Evolutionary conservation across 2,329 filamentous ascomycete genomes (phyloP), one percentile per base, ranked within the genome.

Genomic region (Ascochyta koolunga): DNA sequence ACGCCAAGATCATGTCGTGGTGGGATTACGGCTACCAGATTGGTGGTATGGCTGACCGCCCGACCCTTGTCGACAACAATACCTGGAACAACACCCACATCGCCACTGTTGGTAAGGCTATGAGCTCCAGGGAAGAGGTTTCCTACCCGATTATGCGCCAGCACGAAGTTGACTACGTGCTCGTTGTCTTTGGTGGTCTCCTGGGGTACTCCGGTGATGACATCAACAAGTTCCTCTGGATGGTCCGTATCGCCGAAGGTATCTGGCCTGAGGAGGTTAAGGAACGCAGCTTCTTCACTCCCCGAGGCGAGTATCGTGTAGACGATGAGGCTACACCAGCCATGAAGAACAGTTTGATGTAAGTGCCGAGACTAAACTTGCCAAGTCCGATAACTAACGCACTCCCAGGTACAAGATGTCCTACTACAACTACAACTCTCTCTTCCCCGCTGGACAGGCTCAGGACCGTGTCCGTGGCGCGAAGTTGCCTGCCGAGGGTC

Each of bases 71-170:
- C 29, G 95, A 99, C 82, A 99, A 99, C 83, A 99, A 99, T 80
- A 99, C 95, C 2, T 99, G 95, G 95, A 99, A 99, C 83, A 99
- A 99, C 81, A 99, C 95, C 7, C 95, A 99, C 76, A 99, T 99
- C 78, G 95, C 95, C 47, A 99, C 95, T 13, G 95, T 99, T 54
- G 95, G 95, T 71, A 99, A 99, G 81, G 95, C 95, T 36, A 98
- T 99, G 95, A 95, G 90, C 79, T 97, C 93, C 7, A 84, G 90
- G 39, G 95, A 99, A 77, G 96, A 99, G 77, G 93, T 98, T 77
- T 96, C 92, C 79, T 99, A 99, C 77, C 91, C 92, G 2, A 99
- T 99, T 73, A 93, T 99, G 86, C 89, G 93, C 64, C 91, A 98
- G 77, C 95, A 99, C 71, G 95, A 99, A 78, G 95, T 99, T 3